Conservation (phyloP, 345 rosid genomes). For the Streptanthus diversifolius region DNA sequence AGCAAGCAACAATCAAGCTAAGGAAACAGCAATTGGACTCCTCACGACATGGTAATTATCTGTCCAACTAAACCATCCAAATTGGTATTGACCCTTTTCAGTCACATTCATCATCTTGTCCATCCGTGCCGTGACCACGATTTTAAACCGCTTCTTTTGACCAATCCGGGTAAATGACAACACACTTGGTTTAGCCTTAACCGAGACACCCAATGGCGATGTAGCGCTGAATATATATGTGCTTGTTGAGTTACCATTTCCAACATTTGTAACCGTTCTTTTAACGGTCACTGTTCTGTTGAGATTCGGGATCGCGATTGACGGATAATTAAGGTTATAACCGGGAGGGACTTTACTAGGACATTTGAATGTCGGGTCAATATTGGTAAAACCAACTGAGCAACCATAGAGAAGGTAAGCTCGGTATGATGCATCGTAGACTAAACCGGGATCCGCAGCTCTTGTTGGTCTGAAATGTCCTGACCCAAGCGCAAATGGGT, state of each 20-base stretch:
- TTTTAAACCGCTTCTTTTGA: conserved; percentile 53
- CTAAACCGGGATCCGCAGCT: conserved; percentile 80
- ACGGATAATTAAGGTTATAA: conserved; percentile 62
- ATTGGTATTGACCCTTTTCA: conserved; percentile 43
- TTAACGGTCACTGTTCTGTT: conserved; percentile 33
- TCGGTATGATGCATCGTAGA: conserved; percentile 57
- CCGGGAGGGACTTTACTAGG: conserved; percentile 37
- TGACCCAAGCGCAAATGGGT: conserved; percentile 59
- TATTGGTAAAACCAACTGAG: conserved; percentile 20
- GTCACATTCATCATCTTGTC: not conserved
- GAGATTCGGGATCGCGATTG: conserved; percentile 48
- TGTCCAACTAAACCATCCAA: conserved; percentile 77
- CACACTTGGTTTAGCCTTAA: conserved; percentile 46
- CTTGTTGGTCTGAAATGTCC: conserved; percentile 61
- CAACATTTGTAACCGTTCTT: conserved; percentile 76
- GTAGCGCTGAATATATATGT: conserved; percentile 39
- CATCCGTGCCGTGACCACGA: conserved; percentile 31
- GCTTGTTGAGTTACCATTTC: conserved; percentile 38
- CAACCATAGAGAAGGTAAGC: conserved; percentile 64
- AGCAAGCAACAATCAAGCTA: conserved; percentile 32
- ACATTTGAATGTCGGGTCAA: conserved; percentile 39
- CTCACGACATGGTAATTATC: conserved; percentile 52
- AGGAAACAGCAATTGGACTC: conserved; percentile 65
- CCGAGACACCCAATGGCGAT: conserved; percentile 48
- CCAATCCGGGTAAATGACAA: conserved; percentile 43